A percentile compares a stretch with the other conserved stretches of the same genome.
phyloP scores from a whole-genome alignment of 1,284 basidiomycete genomes.

The Ustilago curta region DNA sequence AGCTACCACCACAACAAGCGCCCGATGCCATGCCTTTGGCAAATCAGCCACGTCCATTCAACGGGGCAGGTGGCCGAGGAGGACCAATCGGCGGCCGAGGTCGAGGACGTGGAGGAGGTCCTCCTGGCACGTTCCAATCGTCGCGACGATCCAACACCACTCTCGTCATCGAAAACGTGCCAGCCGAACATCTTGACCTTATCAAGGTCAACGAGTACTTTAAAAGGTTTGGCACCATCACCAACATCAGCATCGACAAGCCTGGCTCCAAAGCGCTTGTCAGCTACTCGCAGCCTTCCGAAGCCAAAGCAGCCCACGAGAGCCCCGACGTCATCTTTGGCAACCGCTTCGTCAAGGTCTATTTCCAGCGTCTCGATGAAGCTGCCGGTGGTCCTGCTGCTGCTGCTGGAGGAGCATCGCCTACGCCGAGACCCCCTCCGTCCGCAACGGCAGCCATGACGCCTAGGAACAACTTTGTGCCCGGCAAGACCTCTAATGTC shows the following conservation, averaged over 20 bases:
- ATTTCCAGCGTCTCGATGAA: slow-evolving; percentile 67
- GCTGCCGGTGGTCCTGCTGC: slow-evolving; percentile 77
- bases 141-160: slow-evolving; percentile 76
- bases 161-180: slow-evolving; percentile 93
- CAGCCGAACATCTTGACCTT: slow-evolving; percentile 81
- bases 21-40: slow-evolving; percentile 15
- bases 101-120: slow-evolving; percentile 70
- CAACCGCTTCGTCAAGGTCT: slow-evolving; percentile 88
- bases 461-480: slow-evolving; percentile 55
- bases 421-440: slow-evolving; percentile 76
- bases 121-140: slow-evolving; percentile 71
- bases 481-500: slow-evolving; percentile 59
- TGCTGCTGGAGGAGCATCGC: slow-evolving; percentile 75
- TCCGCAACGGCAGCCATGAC: slow-evolving; percentile 16
- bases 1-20: slow-evolving; percentile 21
- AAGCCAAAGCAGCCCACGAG: slow-evolving; percentile 89
- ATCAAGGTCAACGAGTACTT: slow-evolving; percentile 88
- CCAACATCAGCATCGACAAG: slow-evolving; percentile 89
- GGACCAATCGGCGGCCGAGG: slow-evolving; percentile 73
- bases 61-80: slow-evolving; percentile 34
- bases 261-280: slow-evolving; percentile 82
- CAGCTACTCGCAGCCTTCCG: slow-evolving; percentile 84
- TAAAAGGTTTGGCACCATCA: slow-evolving; percentile 89
- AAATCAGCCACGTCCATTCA: slow-evolving; percentile 18
- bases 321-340: slow-evolving; percentile 91